A percentile compares a stretch with the other conserved stretches of the same genome.
phyloP scores from a whole-genome alignment of 1,139 yeast genomes.

The Entelexis paramagnoliae region DNA sequence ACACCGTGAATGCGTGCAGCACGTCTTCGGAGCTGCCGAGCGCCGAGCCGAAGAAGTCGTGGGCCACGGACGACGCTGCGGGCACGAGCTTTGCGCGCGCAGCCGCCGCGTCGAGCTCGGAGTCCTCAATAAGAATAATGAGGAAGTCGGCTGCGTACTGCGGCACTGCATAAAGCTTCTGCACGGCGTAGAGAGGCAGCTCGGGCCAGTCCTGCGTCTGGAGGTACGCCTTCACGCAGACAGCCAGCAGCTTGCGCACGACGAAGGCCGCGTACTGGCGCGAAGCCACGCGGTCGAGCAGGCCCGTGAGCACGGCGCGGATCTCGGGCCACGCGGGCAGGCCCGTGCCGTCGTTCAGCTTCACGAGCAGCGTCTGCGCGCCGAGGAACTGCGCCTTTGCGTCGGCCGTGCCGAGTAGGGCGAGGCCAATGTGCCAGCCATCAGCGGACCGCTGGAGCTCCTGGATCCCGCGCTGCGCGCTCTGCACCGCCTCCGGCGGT shows the following conservation, averaged over 20 bases:
- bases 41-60: neutral
- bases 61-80: constrained; percentile 10
- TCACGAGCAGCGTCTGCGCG: constrained; percentile 48
- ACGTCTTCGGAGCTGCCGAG: constrained; percentile 5
- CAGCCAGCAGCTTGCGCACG: constrained; percentile 31
- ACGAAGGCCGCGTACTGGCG: constrained; percentile 26
- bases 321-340: constrained; percentile 20
- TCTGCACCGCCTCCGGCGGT: constrained; percentile 28
- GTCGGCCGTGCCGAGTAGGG: constrained; percentile 34
- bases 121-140: constrained; percentile 21
- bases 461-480: constrained; percentile 41
- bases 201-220: constrained; percentile 28
- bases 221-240: constrained; percentile 28
- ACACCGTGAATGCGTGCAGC: constrained; percentile 14
- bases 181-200: constrained; percentile 23
- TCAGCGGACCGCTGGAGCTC: constrained; percentile 39
- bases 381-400: constrained; percentile 50
- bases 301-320: neutral
- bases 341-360: constrained; percentile 32
- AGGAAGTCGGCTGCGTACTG: constrained; percentile 18
- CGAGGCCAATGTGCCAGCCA: constrained; percentile 43
- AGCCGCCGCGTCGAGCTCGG: constrained; percentile 11
- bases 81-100: constrained; percentile 20
- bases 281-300: neutral
- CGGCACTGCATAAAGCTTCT: constrained; percentile 6